Conservation (phyloP, 371 early-diverging fungal species). For the Thermomucor indicae-seudaticae region DNA sequence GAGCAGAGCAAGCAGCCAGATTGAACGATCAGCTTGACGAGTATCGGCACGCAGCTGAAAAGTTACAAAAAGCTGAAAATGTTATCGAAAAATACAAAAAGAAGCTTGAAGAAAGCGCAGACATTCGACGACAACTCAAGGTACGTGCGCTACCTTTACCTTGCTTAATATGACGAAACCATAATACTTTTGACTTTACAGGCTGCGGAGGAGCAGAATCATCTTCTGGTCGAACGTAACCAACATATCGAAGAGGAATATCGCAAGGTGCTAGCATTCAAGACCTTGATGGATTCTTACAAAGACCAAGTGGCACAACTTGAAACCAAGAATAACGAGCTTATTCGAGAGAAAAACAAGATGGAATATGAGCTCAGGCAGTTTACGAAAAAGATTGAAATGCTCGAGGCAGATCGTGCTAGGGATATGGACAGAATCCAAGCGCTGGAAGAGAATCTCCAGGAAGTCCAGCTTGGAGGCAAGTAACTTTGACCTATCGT, state of each 20-base stretch:
- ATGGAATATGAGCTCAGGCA: slow-evolving; percentile 69
- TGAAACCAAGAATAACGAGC: slow-evolving; percentile 66
- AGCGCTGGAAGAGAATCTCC: slow-evolving; percentile 73
- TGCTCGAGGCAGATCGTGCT: slow-evolving; percentile 60
- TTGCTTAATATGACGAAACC: too few species aligned
- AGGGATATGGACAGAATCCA: slow-evolving; percentile 74
- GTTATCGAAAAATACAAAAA: slow-evolving; percentile 93
- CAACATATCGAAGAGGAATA: slow-evolving; percentile 83
- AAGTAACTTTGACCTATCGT: too few species aligned
- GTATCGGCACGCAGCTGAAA: slow-evolving; percentile 82
- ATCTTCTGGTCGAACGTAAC: slow-evolving; percentile 60
- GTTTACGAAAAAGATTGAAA: slow-evolving; percentile 55
- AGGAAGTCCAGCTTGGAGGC: slow-evolving; percentile 77
- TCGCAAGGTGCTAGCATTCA: slow-evolving; percentile 72
- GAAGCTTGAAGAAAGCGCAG: slow-evolving; percentile 84
- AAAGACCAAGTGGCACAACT: slow-evolving; percentile 75
- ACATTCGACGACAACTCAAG: slow-evolving; percentile 75
- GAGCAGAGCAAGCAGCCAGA: slow-evolving; percentile 64
- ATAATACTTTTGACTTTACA: too few species aligned
- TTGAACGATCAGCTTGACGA: slow-evolving; percentile 90
- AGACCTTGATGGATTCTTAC: slow-evolving; percentile 81
- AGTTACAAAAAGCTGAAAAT: slow-evolving; percentile 87
- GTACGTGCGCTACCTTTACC: too few species aligned
- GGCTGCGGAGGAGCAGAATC: slow-evolving; percentile 76
- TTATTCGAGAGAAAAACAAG: slow-evolving; percentile 70